Base-by-base conservation (phyloP, 2,329 filamentous ascomycete genomes). In the Aspergillus udagawae region DNA sequence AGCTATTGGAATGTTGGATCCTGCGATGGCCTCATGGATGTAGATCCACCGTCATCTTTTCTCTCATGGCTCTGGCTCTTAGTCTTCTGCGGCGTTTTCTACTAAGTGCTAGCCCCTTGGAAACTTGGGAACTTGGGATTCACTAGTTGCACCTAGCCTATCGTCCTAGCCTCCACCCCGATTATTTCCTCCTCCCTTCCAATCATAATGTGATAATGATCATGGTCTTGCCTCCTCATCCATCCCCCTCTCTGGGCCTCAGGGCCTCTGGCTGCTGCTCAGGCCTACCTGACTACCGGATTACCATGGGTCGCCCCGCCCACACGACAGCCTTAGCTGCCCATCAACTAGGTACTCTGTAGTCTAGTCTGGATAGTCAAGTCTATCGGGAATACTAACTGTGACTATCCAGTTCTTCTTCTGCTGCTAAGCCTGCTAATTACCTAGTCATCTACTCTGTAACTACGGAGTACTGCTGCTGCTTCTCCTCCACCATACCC, bases 121-220 rank as follows among this genome's bases (percentile, higher is more conserved):
- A 23, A 47, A 44, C 60, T 60, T 65, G 32, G 32, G 32, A 35
- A 35, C 28, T 29, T 29, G 62, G 63, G 63, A 60, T 63, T 64
- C 62, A 61, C 62, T 65, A 64, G 63, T 63, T 57, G 63, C 55
- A 57, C 57, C 61, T 61, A 57, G 50, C 57, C 53, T 54, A 54
- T 54, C 53, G 21, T 21, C 20, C 44, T 47, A 47, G 35, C 41
- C 41, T 42, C 28, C 35, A 44, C 32, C 28, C 20, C 2, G 8
- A 51, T 17, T 25, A 51, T 52, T 25, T 17, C 23, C 10, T 47
- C 23, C 35, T 38, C 32, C 32, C 14, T 38, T 38, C 32, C 32
- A 38, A 38, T 38, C 32, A 38, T 38, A 38, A 38, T n/a, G 14
- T 6, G 32, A 17, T 38, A 38, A 38, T 17, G 14, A 38, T 38